phyloP scores from a whole-genome alignment of 2,329 filamentous ascomycete genomes.

The Nemania bipapillata region DNA sequence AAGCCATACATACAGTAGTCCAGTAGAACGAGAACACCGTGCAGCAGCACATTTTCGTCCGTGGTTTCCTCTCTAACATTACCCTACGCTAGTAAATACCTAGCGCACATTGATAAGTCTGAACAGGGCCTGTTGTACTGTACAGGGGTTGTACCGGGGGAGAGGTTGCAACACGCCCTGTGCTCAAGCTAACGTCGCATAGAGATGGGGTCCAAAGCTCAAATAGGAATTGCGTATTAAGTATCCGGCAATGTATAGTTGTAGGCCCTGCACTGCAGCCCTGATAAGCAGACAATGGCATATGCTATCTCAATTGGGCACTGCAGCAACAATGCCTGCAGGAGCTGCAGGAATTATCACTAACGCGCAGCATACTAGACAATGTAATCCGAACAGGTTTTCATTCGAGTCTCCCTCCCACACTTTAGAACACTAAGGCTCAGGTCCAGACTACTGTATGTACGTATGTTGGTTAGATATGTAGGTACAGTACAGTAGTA shows the following conservation, averaged over 20 bases:
- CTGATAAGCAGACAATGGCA: background rate
- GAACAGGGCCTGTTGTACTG: background rate
- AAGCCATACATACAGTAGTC: background rate
- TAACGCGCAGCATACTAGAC: conserved; percentile 10
- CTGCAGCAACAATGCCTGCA: conserved; percentile 8
- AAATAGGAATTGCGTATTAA: conserved; percentile 10
- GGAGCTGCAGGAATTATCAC: conserved; percentile 20
- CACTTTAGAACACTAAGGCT: conserved; percentile 4
- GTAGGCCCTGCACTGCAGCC: conserved; percentile 2
- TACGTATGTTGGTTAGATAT: background rate
- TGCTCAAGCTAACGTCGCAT: conserved; percentile 32
- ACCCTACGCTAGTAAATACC: background rate
- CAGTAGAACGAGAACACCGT: conserved; percentile 9
- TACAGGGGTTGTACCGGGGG: conserved; percentile 24
- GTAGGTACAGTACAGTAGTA: too few species aligned
- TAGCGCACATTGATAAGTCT: background rate
- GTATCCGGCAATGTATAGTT: conserved; percentile 12
- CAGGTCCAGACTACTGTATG: conserved; percentile 3
- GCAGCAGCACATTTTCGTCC: conserved; percentile 6
- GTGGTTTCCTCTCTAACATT: conserved; percentile 13
- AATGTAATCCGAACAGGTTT: background rate
- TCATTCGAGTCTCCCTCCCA: conserved; percentile 4
- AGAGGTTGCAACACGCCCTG: conserved; percentile 29
- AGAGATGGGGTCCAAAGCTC: conserved; percentile 15
- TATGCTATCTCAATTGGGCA: conserved; percentile 20